A percentile compares a stretch with the other conserved stretches of the same genome.
Evolutionary conservation across 78 protist genomes (phyloP).

Genomic region (Polysphondylium violaceum): DNA sequence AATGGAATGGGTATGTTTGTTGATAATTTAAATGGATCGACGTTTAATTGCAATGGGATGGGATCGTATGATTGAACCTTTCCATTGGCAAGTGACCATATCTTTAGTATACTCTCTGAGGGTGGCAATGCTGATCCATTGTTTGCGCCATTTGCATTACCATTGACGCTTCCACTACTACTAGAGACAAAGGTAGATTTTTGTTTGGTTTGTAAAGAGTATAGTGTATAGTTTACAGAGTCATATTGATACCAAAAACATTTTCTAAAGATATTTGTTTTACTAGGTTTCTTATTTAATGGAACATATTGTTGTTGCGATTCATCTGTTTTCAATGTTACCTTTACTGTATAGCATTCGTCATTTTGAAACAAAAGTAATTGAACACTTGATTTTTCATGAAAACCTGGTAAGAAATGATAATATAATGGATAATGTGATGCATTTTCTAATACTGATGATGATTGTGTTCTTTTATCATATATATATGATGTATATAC

Average conservation of each 20-base stretch:
- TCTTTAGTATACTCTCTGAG: not conserved
- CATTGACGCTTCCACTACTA: not conserved
- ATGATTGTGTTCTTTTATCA: conserved; percentile 16
- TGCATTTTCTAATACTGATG: conserved; percentile 26
- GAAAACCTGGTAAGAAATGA: conserved; percentile 43
- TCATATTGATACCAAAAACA: conserved; percentile 78
- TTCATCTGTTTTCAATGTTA: conserved; percentile 30
- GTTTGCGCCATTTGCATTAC: not conserved
- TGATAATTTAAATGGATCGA: not conserved
- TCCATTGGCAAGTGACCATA: not conserved
- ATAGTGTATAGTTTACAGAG: conserved; percentile 16
- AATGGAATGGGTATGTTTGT: conserved; percentile 47
- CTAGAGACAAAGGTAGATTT: not conserved
- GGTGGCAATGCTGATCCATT: no score
- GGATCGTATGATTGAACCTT: conserved; percentile 6
- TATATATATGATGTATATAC: conserved; percentile 64
- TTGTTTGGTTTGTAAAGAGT: conserved; percentile 20
- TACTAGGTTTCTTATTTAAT: not conserved
- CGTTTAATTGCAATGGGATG: conserved; percentile 19
- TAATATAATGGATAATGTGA: conserved; percentile 24
- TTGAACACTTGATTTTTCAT: not conserved
- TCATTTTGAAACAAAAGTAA: conserved; percentile 30
- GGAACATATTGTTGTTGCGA: not conserved
- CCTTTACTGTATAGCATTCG: conserved; percentile 39
- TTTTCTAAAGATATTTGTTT: not conserved